Evolutionary conservation across 805 yeast species (phyloP).

Genomic region (Myxozyma mucilagina): DNA sequence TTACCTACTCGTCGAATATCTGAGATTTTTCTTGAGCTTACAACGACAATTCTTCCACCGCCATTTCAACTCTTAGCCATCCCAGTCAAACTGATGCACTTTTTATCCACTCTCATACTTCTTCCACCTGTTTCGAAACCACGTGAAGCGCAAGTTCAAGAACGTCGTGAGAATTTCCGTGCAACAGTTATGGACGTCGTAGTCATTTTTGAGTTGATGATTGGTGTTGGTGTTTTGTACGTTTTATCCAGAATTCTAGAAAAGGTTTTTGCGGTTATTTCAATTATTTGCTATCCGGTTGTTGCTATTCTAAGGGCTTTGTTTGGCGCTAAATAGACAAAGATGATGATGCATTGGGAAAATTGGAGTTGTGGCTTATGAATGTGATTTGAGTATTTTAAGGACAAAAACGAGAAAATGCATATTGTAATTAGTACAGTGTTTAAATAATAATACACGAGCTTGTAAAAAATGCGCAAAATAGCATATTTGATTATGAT

Average conservation of each 20-base stretch:
- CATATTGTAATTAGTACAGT: neutral
- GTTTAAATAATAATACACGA: neutral
- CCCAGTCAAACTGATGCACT: neutral
- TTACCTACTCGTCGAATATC: neutral
- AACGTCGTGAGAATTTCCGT: slow-evolving; percentile 3
- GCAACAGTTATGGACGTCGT: slow-evolving; percentile 11
- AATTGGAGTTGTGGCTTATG: neutral
- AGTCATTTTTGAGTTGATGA: slow-evolving; percentile 8
- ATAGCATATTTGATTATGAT: neutral
- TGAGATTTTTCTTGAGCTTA: neutral
- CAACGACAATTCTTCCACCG: neutral
- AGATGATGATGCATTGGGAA: neutral
- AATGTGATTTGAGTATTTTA: neutral
- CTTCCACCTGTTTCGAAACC: neutral
- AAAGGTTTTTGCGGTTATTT: neutral
- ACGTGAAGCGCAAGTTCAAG: neutral
- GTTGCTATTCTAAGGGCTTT: slow-evolving; percentile 5
- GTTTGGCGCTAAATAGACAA: neutral
- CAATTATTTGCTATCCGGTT: slow-evolving; percentile 16
- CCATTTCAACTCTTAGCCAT: slow-evolving; percentile 1
- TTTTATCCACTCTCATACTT: neutral
- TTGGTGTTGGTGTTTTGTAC: slow-evolving; percentile 5
- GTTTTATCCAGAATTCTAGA: neutral
- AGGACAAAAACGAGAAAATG: neutral
- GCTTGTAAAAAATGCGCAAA: neutral